Evolutionary conservation across 345 rosid species (phyloP), one percentile per base, ranked within the genome.

Genomic region (Litchi chinensis): DNA sequence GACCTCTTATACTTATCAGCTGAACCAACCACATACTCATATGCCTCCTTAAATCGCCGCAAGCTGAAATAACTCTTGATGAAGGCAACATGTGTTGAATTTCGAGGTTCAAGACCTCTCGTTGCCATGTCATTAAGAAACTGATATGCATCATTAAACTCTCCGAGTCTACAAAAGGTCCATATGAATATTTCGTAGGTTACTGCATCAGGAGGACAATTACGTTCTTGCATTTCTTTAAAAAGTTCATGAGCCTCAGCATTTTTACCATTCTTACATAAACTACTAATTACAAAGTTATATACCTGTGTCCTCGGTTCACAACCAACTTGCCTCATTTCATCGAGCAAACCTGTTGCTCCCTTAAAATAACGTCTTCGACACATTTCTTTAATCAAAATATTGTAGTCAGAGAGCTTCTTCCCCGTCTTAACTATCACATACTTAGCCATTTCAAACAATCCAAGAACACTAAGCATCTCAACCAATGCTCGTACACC

Each of bases 161-260:
- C 83, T 19, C 85, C 82, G 56, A 44, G 63, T 54, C 71, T 71
- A 37, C 86, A 79, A 43, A 10, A 81, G 70, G 77, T 16, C 50
- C 41, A 78, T 79, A 90, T 87, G 70, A 87, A 79, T 68, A 89
- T 65, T 72, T 87, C 91, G 70, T 76, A 90, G n/a, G 91, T 90
- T 81, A 87, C 62, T 28, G 88, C 84, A 80, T 89, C 83, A 8
- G 89, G 89, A 64, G 82, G 86, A 72, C 86, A 89, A 50, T 76
- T 76, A 3, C 56, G 81, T 21, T 75, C 77, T 9, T 8, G 60
- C 93, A 90, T 90, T 60, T 83, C 82, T 64, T 82, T 50, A 5
- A 89, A 65, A 24, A 82, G 26, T 66, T 82, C 68, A 57, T 26
- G 40, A 60, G 90, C 89, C 57, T 76, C 87, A 2, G 46, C 75